Conservation (phyloP, 2,329 filamentous ascomycete genomes). For the Hymenoscyphus fraxineus region DNA sequence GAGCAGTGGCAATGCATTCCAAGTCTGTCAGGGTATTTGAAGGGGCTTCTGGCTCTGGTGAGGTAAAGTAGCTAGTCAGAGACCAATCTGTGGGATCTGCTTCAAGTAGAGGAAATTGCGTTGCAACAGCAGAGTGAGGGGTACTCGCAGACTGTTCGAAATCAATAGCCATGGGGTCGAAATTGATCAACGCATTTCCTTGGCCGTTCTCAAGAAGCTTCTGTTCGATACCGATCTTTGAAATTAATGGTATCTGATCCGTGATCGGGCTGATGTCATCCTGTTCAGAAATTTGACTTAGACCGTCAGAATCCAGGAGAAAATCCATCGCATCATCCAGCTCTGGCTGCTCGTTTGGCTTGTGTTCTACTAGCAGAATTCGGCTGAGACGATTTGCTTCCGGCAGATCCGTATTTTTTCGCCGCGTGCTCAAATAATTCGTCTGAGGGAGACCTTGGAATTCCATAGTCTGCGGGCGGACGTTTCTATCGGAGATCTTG, state of each 20-base stretch:
- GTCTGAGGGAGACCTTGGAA: constrained; percentile 27
- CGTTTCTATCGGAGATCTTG: constrained; percentile 20
- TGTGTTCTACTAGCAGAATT: constrained; percentile 45
- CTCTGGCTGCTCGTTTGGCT: constrained; percentile 13
- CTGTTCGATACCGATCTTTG: constrained; percentile 40
- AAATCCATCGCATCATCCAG: constrained; percentile 24
- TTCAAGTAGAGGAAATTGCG: constrained; percentile 31
- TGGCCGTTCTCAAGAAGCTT: constrained; percentile 27
- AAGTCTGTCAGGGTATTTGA: constrained; percentile 43
- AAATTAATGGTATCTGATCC: constrained; percentile 47
- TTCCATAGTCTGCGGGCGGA: constrained; percentile 8
- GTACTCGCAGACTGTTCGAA: constrained; percentile 27
- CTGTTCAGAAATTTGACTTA: constrained; percentile 51
- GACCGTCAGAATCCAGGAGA: constrained; percentile 31
- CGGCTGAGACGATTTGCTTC: constrained; percentile 27
- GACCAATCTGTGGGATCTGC: constrained; percentile 38
- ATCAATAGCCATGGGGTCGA: constrained; percentile 31
- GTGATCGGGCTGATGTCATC: constrained; percentile 51
- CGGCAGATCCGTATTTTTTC: constrained; percentile 19
- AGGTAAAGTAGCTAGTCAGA: constrained; percentile 54
- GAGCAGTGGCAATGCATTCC: constrained; percentile 63
- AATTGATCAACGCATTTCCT: constrained; percentile 30
- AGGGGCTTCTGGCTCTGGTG: constrained; percentile 48
- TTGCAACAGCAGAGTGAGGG: constrained; percentile 27
- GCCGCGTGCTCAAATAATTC: constrained; percentile 26